Evolutionary conservation across 1,284 basidiomycete species (phyloP), one percentile per base, ranked within the genome.

Genomic region (Cronartium ribicola): DNA sequence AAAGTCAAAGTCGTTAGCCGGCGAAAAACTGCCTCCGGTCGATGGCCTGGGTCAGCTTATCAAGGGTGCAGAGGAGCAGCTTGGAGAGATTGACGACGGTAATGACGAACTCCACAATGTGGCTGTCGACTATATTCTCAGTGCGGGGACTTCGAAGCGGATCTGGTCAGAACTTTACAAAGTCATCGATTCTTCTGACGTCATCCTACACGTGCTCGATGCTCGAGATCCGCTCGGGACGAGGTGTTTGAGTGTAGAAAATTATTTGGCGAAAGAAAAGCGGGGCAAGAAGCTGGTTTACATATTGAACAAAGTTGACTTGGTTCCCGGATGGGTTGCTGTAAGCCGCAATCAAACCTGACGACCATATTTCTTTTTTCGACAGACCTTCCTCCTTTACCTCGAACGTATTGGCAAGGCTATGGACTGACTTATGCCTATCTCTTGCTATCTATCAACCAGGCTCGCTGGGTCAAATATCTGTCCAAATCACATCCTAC

Each of bases 91-190:
- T 37, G 77, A 78, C n/a, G 76, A 75, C 11, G 29, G 76, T n/a
- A 74, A 72, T 10, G 78, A 69, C 6, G 77, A 78, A 37, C 65
- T 77, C 6, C 76, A 78, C 75, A 77, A 80, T 61, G 77, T 76
- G 7, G 78, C 80, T 17, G 69, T 77, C 61, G 80, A 80, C 61
- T 80, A 78, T 62, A 81, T 80, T 57, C 76, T 80, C 7, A 72
- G 76, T 14, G 80, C 80, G 82, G 94, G 94, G 48, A 96, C 94
- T 0, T 95, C 92, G 36, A 85, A 89, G 61, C 88, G 96, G 71
- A 98, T 99, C 77, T 98, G 97, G 84, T 94, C 92, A 76, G 95
- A 99, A 82, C 84, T 98, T 36, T 98, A 98, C 87, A 99, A 99
- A 83, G 96, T 99, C 77, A 94, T 99, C 79, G 96, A 99, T 82